Conservation (phyloP, 352 stramenopile species). For the Hyaloperonospora brassicae region DNA sequence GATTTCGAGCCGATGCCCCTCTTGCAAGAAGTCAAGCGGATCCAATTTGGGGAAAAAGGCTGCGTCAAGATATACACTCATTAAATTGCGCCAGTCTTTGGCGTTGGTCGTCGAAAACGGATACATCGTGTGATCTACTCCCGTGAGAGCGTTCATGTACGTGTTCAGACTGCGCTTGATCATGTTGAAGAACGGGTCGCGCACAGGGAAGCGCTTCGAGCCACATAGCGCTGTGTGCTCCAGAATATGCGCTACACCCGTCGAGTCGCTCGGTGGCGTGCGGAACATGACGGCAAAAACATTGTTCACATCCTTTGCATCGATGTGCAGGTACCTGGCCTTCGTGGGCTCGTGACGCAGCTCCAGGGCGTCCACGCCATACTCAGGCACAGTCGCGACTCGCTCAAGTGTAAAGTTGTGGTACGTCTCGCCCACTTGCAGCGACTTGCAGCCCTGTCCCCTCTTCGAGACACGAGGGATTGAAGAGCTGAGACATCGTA, state of each 20-base stretch:
- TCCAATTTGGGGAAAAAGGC: constrained; percentile 92
- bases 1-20: constrained; percentile 71
- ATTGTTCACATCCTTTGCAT: constrained; percentile 80
- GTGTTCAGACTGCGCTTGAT: constrained; percentile 97
- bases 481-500: constrained; percentile 1
- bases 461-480: constrained; percentile 17
- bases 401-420: constrained; percentile 71
- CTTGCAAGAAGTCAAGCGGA: constrained; percentile 69
- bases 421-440: constrained; percentile 53
- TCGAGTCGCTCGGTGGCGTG: constrained; percentile 93
- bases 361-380: constrained; percentile 72
- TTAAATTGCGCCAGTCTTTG: constrained; percentile 97
- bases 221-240: constrained; percentile 94
- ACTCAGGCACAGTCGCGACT: constrained; percentile 64
- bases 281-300: constrained; percentile 95
- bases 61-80: constrained; percentile 96
- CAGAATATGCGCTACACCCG: constrained; percentile 97
- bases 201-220: constrained; percentile 94
- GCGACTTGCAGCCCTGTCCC: constrained; percentile 47
- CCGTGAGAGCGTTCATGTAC: constrained; percentile 99
- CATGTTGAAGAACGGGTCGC: constrained; percentile 99
- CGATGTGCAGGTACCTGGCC: constrained; percentile 73
- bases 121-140: constrained; percentile 97
- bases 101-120: constrained; percentile 95
- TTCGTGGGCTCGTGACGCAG: constrained; percentile 65